Conservation (phyloP, 2,329 filamentous ascomycete species). For the Xylariales sp. region DNA sequence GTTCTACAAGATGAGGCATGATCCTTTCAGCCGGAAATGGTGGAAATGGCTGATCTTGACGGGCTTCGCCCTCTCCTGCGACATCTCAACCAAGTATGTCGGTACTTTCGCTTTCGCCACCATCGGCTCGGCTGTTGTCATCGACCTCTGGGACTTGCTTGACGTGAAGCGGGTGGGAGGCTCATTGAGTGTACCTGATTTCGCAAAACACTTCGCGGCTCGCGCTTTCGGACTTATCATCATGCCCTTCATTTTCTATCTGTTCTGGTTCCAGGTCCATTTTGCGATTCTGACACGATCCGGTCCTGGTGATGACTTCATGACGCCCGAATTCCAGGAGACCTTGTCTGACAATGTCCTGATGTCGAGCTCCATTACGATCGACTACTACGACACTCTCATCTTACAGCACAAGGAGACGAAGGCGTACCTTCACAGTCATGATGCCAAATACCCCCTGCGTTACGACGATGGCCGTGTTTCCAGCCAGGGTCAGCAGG, state of each 20-base stretch:
- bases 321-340: conserved; percentile 97
- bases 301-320: conserved; percentile 96
- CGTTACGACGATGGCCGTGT: conserved; percentile 97
- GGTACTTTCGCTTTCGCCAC: conserved; percentile 96
- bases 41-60: conserved; percentile 99
- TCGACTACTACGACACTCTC: conserved; percentile 87
- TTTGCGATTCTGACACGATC: conserved; percentile 85
- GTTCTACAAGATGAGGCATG: conserved; percentile 93
- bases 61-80: conserved; percentile 89
- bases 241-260: conserved; percentile 93
- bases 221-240: conserved; percentile 82
- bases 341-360: conserved; percentile 93
- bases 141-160: conserved; percentile 93
- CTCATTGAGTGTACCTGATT: conserved; percentile 71
- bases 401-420: conserved; percentile 95
- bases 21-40: conserved; percentile 91
- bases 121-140: conserved; percentile 86
- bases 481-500: conserved; percentile 95
- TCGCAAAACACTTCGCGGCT: conserved; percentile 85
- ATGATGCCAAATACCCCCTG: conserved; percentile 81
- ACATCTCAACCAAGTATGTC: conserved; percentile 98
- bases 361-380: conserved; percentile 77
- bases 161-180: conserved; percentile 82
- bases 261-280: conserved; percentile 99
- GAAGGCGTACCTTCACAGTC: conserved; percentile 92